Evolutionary conservation across 164 flowering plant genomes (phyloP), one percentile per base, ranked within the genome.

Genomic region (Tetrastigma voinierianum): DNA sequence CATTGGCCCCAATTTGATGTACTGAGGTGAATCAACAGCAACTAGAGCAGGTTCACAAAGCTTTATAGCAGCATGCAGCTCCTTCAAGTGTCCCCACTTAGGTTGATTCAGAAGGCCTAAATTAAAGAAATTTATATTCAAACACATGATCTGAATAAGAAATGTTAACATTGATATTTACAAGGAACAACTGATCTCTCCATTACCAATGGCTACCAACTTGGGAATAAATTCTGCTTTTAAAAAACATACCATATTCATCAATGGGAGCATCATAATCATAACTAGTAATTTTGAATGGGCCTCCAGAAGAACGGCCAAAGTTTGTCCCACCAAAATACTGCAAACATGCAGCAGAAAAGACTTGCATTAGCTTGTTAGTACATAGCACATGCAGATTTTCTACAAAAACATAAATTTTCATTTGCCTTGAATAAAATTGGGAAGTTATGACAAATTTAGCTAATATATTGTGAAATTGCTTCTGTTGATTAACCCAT

Each of bases 251-350:
- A 91, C 98, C 98, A 82, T 88, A 94, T 81, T 94, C 98, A 85
- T 91, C 96, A 77, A 94, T 78, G 53, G 98, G 98, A 57, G 98
- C 96, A 84, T 94, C 98, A 79, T 94, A 94, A 69, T 94, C 98
- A 76, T 94, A 94, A 68, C 96, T 91, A 48, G 98, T 94, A 49
- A 80, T 77, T 68, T 78, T 70, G 72, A 85, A 83, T 16, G 98
- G 98, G n/a, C 98, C 98, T 25, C 97, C 98, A 64, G 96, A 76
- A 73, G 93, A 88, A 65, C 96, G 87, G 4, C 86, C 97, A 78
- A 94, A 94, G 74, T 91, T 94, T 70, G 98, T 90, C 66, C 98
- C 98, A 19, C 98, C 98, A 82, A 87, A 87, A 68, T 80, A 94
- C 98, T 94, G 85, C 78, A 81, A 62, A 14, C 70, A 73, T 40